Conservation (phyloP, 139 green algal genomes). For the Volvox africanus region DNA sequence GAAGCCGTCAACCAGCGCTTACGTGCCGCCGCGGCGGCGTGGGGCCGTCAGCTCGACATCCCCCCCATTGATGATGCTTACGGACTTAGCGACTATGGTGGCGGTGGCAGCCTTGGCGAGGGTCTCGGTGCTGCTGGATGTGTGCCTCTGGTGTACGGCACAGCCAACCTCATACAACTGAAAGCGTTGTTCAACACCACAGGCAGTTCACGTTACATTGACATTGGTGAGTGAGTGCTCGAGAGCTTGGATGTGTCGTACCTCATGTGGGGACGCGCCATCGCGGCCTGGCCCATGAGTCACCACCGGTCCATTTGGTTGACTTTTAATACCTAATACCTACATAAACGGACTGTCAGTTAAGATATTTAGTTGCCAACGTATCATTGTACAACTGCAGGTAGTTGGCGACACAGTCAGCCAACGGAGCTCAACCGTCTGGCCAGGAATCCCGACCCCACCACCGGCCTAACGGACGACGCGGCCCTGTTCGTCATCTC, state of each 20-base stretch:
- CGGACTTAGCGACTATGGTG: neutral
- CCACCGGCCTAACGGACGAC: constrained; percentile 1
- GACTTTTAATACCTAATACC: no score
- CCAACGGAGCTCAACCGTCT: constrained; percentile 25
- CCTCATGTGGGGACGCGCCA: no score
- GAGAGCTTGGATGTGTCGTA: no score
- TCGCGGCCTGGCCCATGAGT: no score
- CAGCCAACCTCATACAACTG: neutral
- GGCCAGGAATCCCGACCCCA: neutral
- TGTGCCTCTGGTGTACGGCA: neutral
- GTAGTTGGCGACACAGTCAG: constrained; percentile 48
- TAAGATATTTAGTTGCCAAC: no score
- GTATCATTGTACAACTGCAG: constrained; percentile 5
- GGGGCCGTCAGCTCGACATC: neutral
- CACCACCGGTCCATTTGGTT: no score
- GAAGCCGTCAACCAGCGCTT: neutral
- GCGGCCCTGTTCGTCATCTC: constrained; percentile 25
- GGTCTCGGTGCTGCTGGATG: neutral
- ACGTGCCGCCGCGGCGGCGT: constrained; percentile 7
- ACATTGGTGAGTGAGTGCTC: constrained; percentile 50
- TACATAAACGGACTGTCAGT: no score
- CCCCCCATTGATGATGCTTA: neutral
- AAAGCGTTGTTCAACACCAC: neutral
- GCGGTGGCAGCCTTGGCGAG: neutral
- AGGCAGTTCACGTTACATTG: constrained; percentile 26